Conservation (phyloP, 192 early-diverging fungal species). For the Lobulomyces angularis region DNA sequence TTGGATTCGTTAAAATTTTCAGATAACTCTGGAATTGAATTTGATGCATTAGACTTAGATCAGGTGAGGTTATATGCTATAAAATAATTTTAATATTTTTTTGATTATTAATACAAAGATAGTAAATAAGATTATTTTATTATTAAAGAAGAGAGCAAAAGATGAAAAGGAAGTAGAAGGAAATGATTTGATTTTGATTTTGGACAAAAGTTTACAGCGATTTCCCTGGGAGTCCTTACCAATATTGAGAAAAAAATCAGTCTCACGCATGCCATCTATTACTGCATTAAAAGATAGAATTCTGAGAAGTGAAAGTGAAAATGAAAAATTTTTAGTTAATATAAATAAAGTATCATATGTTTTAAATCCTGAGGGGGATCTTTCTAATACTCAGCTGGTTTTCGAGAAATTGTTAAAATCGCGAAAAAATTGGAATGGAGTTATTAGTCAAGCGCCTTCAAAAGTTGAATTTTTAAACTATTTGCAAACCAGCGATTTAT, state of each 20-base stretch:
- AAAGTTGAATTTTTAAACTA: constrained; percentile 49
- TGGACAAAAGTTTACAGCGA: constrained; percentile 71
- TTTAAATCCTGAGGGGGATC: constrained; percentile 82
- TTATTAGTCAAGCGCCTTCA: constrained; percentile 52
- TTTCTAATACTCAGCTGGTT: constrained; percentile 64
- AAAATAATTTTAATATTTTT: background rate
- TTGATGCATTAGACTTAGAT: constrained; percentile 36
- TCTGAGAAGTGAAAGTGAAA: constrained; percentile 15
- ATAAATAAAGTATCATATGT: constrained; percentile 56
- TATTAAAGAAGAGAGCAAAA: constrained; percentile 7
- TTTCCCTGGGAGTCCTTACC: constrained; percentile 87
- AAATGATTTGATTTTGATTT: constrained; percentile 65
- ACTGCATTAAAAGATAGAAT: constrained; percentile 57
- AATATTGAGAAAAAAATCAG: constrained; percentile 47
- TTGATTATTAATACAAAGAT: constrained; percentile 12
- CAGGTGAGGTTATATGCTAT: constrained; percentile 10
- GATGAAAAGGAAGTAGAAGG: background rate
- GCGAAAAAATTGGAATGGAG: constrained; percentile 55
- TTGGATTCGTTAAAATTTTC: constrained; percentile 47
- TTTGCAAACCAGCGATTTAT: constrained; percentile 43
- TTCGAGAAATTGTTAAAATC: constrained; percentile 49
- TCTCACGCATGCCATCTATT: constrained; percentile 72
- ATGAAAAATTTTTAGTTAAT: constrained; percentile 11
- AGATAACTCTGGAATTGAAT: constrained; percentile 35
- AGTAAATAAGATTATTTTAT: constrained; percentile 10